Evolutionary conservation across 306 rosid genomes (phyloP).

Genomic region (Ormosia semicastrata): DNA sequence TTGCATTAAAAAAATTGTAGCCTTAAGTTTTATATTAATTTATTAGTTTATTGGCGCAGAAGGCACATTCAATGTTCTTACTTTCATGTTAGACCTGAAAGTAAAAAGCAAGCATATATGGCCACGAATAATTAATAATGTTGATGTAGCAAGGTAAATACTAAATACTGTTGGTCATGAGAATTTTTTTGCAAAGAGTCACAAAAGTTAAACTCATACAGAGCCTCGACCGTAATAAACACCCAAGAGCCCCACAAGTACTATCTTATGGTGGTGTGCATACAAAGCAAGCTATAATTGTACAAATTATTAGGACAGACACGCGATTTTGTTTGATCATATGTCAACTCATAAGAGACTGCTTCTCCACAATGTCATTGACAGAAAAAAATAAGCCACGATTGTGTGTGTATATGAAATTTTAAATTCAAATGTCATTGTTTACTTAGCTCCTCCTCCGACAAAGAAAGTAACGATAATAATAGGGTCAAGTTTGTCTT

Average conservation of each 20-base stretch:
- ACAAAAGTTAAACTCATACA: no score
- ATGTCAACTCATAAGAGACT: not conserved
- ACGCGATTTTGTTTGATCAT: not conserved
- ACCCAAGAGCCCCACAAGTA: not conserved
- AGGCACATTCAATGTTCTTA: no score
- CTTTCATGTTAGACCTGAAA: not conserved
- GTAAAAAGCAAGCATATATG: not conserved
- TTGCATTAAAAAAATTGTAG: not conserved
- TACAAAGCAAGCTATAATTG: constrained; percentile 29
- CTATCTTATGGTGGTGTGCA: not conserved
- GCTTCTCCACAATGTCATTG: not conserved
- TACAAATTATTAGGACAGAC: not conserved
- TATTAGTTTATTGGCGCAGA: no score
- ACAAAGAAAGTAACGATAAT: not conserved
- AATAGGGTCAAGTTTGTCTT: no score
- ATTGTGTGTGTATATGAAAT: not conserved
- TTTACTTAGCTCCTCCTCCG: no score
- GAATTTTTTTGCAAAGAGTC: no score
- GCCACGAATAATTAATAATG: not conserved
- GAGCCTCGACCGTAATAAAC: no score
- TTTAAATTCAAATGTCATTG: no score
- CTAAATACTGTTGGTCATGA: not conserved
- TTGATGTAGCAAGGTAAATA: not conserved
- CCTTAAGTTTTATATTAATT: no score
- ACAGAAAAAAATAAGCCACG: not conserved